Percentiles rank a stretch among this genome's conserved stretches.
phyloP scores from a whole-genome alignment of 306 rosid species.

The Acacia acuminata region DNA sequence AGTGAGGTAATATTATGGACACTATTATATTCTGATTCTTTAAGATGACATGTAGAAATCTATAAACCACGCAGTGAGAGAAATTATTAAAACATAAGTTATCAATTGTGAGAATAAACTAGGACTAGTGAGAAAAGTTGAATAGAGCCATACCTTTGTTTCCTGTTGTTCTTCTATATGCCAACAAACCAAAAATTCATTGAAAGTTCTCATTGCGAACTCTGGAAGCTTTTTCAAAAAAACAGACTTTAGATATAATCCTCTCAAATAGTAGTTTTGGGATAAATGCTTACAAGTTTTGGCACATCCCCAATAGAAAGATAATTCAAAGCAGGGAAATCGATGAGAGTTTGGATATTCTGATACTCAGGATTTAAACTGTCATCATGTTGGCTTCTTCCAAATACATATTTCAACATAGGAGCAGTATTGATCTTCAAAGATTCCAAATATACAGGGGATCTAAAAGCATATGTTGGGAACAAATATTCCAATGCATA shows the following conservation, averaged over 20 bases:
- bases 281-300: neutral
- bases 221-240: fast-evolving
- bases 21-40: neutral
- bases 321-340: neutral
- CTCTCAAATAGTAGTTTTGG: neutral
- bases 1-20: neutral
- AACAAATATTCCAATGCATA: neutral
- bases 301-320: neutral
- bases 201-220: neutral
- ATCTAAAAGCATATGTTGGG: neutral
- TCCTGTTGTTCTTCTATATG: neutral
- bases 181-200: neutral
- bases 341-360: neutral
- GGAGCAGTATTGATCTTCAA: neutral
- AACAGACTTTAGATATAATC: neutral
- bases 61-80: neutral
- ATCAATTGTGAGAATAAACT: neutral
- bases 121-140: neutral
- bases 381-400: neutral
- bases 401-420: neutral
- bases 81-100: neutral
- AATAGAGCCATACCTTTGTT: neutral
- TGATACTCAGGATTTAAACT: neutral
- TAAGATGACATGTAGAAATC: neutral
- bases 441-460: neutral